Conservation (phyloP, 2,329 filamentous ascomycete genomes). For the Apiospora koreana region DNA sequence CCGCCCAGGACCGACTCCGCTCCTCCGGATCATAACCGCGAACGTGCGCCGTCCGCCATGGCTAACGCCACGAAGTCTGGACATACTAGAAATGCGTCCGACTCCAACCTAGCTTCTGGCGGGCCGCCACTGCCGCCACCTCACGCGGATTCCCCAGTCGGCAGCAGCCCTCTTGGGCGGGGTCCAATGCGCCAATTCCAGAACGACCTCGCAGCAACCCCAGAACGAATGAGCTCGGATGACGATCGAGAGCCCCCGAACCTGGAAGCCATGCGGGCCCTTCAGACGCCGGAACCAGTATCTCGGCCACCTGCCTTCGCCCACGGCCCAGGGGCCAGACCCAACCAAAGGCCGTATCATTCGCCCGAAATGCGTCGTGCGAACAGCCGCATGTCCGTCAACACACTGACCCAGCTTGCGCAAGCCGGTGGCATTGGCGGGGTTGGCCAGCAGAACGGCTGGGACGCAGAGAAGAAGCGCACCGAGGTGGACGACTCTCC, state of each 20-base stretch:
- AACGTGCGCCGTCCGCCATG: slow-evolving; percentile 37
- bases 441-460: slow-evolving; percentile 33
- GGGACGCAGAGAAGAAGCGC: slow-evolving; percentile 30
- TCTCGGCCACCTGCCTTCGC: slow-evolving; percentile 76
- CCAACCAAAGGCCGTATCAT: slow-evolving; percentile 69
- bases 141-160: slow-evolving; percentile 22
- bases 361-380: slow-evolving; percentile 77
- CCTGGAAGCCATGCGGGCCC: slow-evolving; percentile 54
- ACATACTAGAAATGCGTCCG: slow-evolving; percentile 51
- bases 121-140: slow-evolving; percentile 26
- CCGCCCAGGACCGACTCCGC: slow-evolving; percentile 51
- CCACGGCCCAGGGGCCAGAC: slow-evolving; percentile 71
- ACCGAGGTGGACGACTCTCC: slow-evolving; percentile 35
- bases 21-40: slow-evolving; percentile 43
- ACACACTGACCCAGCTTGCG: slow-evolving; percentile 78
- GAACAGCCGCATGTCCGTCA: slow-evolving; percentile 80
- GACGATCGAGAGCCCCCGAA: slow-evolving; percentile 53
- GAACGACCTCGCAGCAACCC: slow-evolving; percentile 47
- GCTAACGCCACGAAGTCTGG: slow-evolving; percentile 31
- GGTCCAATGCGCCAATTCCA: slow-evolving; percentile 39
- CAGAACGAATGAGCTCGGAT: slow-evolving; percentile 58
- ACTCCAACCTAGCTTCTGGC: slow-evolving; percentile 36
- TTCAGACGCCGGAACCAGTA: slow-evolving; percentile 74
- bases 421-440: slow-evolving; percentile 61
- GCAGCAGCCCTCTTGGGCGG: slow-evolving; percentile 33